Base-by-base conservation (phyloP, 139 green algal genomes). In the Zygnema circumcarinatum region DNA sequence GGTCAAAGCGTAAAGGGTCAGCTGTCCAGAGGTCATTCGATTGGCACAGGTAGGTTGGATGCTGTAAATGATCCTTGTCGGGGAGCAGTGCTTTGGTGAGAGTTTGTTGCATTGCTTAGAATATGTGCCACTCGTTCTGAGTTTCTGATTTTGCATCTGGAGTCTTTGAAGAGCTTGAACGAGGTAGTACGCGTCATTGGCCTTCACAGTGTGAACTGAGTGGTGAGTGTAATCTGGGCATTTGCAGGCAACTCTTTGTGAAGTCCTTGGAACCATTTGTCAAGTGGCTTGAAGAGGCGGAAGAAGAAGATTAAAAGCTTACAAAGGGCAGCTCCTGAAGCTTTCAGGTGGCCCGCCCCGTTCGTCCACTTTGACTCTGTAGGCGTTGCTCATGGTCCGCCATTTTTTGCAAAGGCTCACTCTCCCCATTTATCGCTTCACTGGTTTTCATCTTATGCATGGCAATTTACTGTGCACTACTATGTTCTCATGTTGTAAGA, bases 261-360 rank as follows among this genome's bases (percentile, higher is more conserved):
- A 95, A 96, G 88, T 95, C 98, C 91, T 94, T 98, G 76, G 95
- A 99, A 94, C 94, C 96, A 32, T 98, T 99, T 93, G 95, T 99
- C 80, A 98, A 98, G 90, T 99, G 96, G 96, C 92, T 98, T 74
- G 94, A 98, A 83, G 95, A 98, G 89, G 95, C 95, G 22, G 95
- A 97, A 89, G 95, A 97, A 87, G 95, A 98, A 40, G 80, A 62
- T 62, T 62, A 16, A 25, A 62, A 62, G 47, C 7, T 25, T 62
- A 16, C 7, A 62, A 62, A 62, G 7, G n/a, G n/a, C n/a, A n/a
- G n/a, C n/a, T n/a, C n/a, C n/a, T n/a, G n/a, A n/a, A 62, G 7
- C 7, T 62, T 62, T 62, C 7, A 7, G 16, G 47, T 62, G 7
- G 7, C 16, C 7, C 47, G 47, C 16, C 16, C 16, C 16, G 7